Evolutionary conservation across 2,329 filamentous ascomycete species (phyloP).

Genomic region (Tolypocladium guangdongense): DNA sequence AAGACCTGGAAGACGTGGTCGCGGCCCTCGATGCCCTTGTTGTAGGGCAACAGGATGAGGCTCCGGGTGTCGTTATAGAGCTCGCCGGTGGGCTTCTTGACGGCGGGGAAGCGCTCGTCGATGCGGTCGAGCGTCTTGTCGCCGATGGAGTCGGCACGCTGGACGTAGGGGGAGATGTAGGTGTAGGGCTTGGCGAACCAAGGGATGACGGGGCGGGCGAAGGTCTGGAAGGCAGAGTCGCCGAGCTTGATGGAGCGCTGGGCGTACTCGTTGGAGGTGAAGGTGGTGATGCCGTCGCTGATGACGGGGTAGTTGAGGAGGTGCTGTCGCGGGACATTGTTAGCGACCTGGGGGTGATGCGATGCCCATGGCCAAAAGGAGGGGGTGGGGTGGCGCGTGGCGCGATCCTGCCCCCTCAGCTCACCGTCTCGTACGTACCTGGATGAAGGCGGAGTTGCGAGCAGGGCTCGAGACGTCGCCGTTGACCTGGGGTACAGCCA

Average conservation of each 20-base stretch:
- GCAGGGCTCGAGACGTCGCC: constrained; percentile 33
- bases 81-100: constrained; percentile 66
- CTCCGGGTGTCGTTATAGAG: constrained; percentile 54
- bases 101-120: constrained; percentile 58
- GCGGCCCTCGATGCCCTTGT: constrained; percentile 49
- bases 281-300: constrained; percentile 63
- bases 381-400: neutral
- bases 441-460: constrained; percentile 36
- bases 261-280: constrained; percentile 74
- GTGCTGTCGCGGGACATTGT: constrained; percentile 45
- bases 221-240: constrained; percentile 61
- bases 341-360: neutral
- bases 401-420: neutral
- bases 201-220: constrained; percentile 69
- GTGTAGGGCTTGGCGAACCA: constrained; percentile 62
- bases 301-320: constrained; percentile 76
- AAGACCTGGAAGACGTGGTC: constrained; percentile 50
- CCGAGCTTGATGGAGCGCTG: constrained; percentile 71
- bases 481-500: constrained; percentile 35
- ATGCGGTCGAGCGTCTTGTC: constrained; percentile 60
- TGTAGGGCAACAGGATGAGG: constrained; percentile 51
- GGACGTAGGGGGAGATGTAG: constrained; percentile 75
- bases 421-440: constrained; percentile 24
- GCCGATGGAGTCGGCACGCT: constrained; percentile 68
- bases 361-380: neutral